phyloP scores from a whole-genome alignment of 768 basidiomycete genomes.

The Gautieria morchelliformis region DNA sequence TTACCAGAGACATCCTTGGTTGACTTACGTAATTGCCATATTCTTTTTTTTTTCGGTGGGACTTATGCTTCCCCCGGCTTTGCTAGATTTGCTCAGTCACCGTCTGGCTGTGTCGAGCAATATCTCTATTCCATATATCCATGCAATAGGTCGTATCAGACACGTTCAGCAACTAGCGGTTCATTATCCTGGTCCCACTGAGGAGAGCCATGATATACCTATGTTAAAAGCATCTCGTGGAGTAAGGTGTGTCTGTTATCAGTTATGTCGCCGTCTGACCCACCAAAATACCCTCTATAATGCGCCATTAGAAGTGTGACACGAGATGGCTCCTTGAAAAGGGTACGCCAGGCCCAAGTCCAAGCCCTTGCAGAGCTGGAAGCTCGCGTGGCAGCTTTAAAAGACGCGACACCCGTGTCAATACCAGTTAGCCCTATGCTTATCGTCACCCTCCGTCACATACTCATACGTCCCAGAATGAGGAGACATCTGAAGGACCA shows the following conservation, averaged over 20 bases:
- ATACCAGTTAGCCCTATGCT: neutral
- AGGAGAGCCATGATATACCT: neutral
- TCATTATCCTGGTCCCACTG: neutral
- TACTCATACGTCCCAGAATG: neutral
- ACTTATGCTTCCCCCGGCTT: neutral
- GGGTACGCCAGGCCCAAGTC: neutral
- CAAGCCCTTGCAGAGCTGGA: constrained; percentile 4
- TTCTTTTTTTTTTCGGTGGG: neutral
- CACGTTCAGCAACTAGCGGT: neutral
- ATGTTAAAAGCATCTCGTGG: neutral
- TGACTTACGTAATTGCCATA: neutral
- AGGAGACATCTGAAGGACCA: neutral
- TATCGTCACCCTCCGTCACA: neutral
- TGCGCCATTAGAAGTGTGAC: neutral
- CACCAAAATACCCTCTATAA: neutral
- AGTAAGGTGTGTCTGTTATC: neutral
- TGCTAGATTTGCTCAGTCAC: constrained; percentile 1
- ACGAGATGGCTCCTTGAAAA: neutral
- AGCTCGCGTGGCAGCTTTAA: neutral
- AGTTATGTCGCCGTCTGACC: neutral
- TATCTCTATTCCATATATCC: neutral
- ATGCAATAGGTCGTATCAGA: neutral
- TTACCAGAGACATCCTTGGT: neutral
- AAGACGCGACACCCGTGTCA: neutral
- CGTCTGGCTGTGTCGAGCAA: neutral